phyloP scores from a whole-genome alignment of 352 stramenopile genomes.

The Phytophthora citricola region DNA sequence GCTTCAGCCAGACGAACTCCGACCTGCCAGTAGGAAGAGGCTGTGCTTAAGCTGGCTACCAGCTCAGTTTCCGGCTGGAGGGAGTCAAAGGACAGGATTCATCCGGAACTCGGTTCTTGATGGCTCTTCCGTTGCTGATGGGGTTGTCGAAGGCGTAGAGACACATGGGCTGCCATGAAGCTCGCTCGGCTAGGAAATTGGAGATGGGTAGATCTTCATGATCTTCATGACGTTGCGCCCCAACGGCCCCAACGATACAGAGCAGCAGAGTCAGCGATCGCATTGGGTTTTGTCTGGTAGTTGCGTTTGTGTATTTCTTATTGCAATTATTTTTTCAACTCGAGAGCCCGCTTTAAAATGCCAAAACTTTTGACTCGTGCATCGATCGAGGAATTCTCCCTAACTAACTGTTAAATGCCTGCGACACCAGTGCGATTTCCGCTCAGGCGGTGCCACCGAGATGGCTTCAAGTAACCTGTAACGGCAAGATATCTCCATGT shows the following conservation, averaged over 20 bases:
- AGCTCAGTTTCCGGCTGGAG: conserved; percentile 58
- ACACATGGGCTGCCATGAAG: conserved; percentile 37
- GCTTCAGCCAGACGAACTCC: conserved; percentile 49
- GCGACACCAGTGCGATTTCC: background rate
- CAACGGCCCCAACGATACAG: background rate
- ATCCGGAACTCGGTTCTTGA: conserved; percentile 24
- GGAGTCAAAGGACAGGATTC: conserved; percentile 60
- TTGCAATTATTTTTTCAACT: conserved; percentile 12
- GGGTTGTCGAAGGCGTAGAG: conserved; percentile 43
- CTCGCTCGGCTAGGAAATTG: conserved; percentile 36
- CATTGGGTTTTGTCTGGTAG: background rate
- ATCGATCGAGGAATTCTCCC: conserved; percentile 8
- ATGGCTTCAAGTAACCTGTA: conserved; percentile 1
- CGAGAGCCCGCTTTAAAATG: background rate
- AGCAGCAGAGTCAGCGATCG: conserved; percentile 19
- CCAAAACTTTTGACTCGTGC: conserved; percentile 1
- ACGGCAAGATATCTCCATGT: background rate
- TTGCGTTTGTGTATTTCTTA: conserved; percentile 26
- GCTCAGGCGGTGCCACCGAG: background rate
- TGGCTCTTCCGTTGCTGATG: conserved; percentile 9
- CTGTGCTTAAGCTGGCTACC: conserved; percentile 49
- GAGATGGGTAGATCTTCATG: conserved; percentile 13
- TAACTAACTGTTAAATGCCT: conserved; percentile 1
- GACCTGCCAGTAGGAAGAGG: conserved; percentile 42
- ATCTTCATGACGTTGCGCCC: background rate